Evolutionary conservation across 129 eudicot species (phyloP).

Genomic region (Arctium minus): DNA sequence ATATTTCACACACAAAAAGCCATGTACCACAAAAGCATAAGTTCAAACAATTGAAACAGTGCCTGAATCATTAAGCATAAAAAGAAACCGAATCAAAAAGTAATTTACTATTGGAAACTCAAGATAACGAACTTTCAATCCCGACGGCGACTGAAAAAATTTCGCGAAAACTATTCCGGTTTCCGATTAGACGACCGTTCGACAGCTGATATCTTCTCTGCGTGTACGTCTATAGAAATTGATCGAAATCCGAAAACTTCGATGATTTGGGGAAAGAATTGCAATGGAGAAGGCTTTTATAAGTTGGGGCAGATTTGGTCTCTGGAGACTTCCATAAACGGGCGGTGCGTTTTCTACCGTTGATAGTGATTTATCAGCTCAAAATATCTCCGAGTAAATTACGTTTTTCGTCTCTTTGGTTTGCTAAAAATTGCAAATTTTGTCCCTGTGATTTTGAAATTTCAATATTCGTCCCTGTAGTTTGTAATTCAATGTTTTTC

Average conservation of each 20-base stretch:
- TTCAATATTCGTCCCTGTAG: too few species aligned
- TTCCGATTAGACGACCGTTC: slow-evolving; percentile 5
- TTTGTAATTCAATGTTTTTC: too few species aligned
- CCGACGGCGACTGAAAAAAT: not conserved
- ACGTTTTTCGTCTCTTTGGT: too few species aligned
- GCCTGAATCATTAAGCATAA: not conserved
- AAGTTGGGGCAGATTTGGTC: slow-evolving; percentile 1
- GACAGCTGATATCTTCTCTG: not conserved
- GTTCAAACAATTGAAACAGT: slow-evolving; percentile 5
- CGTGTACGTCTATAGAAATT: not conserved
- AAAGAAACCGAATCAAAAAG: not conserved
- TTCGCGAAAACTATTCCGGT: slow-evolving; percentile 9
- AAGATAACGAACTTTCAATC: slow-evolving; percentile 36
- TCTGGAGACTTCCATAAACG: slow-evolving; percentile 15
- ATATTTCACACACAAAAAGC: not conserved
- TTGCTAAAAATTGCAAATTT: too few species aligned
- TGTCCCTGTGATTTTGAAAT: too few species aligned
- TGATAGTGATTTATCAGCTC: not conserved
- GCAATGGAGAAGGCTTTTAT: not conserved
- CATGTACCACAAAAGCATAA: not conserved
- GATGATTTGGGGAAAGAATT: not conserved
- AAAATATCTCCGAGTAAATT: not conserved
- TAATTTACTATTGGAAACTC: slow-evolving; percentile 8
- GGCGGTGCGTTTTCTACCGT: not conserved
- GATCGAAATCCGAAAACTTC: not conserved